phyloP scores from a whole-genome alignment of 805 yeast genomes.

The Metschnikowia kunwiensis region DNA sequence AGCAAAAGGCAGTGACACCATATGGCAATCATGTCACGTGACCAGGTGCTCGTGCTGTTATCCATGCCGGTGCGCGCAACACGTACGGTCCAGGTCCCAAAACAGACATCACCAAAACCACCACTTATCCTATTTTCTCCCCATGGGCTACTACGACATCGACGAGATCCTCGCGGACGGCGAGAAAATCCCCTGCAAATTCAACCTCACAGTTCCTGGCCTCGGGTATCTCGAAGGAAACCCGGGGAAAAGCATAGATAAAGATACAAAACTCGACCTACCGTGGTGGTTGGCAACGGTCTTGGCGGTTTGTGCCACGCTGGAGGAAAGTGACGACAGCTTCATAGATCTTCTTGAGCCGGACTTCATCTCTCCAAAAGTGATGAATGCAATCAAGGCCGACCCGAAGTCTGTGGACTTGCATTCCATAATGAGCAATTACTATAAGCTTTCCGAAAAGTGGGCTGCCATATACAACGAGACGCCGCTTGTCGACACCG shows the following conservation, averaged over 20 bases:
- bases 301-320: slow-evolving; percentile 49
- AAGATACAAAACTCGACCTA: slow-evolving; percentile 65
- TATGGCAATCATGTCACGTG: no score
- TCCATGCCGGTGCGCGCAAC: no score
- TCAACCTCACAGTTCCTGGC: slow-evolving; percentile 76
- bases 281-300: slow-evolving; percentile 89
- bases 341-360: slow-evolving; percentile 73
- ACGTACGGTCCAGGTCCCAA: background rate
- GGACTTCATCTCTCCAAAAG: slow-evolving; percentile 58
- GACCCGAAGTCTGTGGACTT: slow-evolving; percentile 65
- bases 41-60: no score
- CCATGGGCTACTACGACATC: slow-evolving; percentile 57
- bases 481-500: slow-evolving; percentile 52
- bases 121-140: background rate
- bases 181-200: slow-evolving; percentile 74
- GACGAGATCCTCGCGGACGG: slow-evolving; percentile 73
- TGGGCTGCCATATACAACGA: slow-evolving; percentile 78
- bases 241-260: slow-evolving; percentile 57
- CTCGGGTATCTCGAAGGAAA: slow-evolving; percentile 84
- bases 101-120: no score
- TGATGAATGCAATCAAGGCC: slow-evolving; percentile 78
- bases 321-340: slow-evolving; percentile 40
- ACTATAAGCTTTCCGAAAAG: slow-evolving; percentile 63
- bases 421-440: slow-evolving; percentile 62
- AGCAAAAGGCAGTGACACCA: no score